Conservation (phyloP, 164 flowering plant species). For the Stephania japonica region DNA sequence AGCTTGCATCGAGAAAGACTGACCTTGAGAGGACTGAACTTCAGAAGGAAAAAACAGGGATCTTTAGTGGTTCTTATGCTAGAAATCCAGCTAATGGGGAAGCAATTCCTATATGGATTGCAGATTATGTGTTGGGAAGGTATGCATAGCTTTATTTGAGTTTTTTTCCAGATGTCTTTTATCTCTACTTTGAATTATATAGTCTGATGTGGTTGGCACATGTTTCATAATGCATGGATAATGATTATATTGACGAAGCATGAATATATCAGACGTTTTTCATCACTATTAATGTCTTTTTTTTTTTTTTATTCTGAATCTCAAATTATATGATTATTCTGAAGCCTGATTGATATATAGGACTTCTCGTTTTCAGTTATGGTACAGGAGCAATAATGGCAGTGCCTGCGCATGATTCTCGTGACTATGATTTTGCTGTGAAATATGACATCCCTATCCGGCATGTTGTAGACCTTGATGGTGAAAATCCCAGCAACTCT, state of each 20-base stretch:
- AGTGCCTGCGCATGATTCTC: slow-evolving; percentile 93
- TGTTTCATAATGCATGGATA: neutral
- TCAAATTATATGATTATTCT: neutral
- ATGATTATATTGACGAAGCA: neutral
- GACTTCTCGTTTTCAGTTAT: slow-evolving; percentile 49
- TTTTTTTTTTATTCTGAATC: slow-evolving; percentile 1
- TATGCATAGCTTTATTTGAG: slow-evolving; percentile 14
- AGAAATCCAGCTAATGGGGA: slow-evolving; percentile 85
- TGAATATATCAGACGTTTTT: neutral
- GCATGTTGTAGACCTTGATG: slow-evolving; percentile 64
- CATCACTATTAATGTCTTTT: neutral
- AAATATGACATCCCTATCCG: slow-evolving; percentile 64
- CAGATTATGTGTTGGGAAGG: slow-evolving; percentile 98
- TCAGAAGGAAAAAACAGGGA: slow-evolving; percentile 95
- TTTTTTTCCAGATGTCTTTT: neutral
- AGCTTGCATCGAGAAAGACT: slow-evolving; percentile 77
- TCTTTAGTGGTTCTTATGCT: slow-evolving; percentile 83
- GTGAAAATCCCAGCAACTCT: slow-evolving; percentile 24
- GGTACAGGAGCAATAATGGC: slow-evolving; percentile 99
- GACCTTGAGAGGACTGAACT: slow-evolving; percentile 97
- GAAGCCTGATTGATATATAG: slow-evolving; percentile 2
- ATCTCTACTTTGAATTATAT: neutral
- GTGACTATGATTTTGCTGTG: slow-evolving; percentile 84
- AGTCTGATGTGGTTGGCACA: neutral
- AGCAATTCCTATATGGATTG: slow-evolving; percentile 92